phyloP scores from a whole-genome alignment of 164 flowering plant species.

The Pachysandra terminalis region DNA sequence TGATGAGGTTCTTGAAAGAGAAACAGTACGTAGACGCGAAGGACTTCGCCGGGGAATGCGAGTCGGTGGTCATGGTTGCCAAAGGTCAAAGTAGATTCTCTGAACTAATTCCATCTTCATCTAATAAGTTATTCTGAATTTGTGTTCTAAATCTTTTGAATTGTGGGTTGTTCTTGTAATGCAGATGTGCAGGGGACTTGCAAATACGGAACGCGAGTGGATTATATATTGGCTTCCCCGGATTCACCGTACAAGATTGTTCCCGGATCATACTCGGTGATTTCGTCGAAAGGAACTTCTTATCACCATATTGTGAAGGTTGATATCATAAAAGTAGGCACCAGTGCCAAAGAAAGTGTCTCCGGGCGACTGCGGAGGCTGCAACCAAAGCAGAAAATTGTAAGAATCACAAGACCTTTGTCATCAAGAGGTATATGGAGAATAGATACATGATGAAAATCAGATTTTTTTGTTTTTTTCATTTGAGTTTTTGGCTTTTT shows the following conservation, averaged over 20 bases:
- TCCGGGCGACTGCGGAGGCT: conserved; percentile 6
- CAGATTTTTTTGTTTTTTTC: neutral
- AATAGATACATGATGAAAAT: conserved; percentile 8
- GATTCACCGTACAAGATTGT: conserved; percentile 70
- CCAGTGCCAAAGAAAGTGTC: conserved; percentile 9
- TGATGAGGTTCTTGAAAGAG: conserved; percentile 73
- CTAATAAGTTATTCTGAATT: neutral
- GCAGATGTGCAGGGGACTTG: conserved; percentile 97
- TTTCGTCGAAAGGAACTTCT: conserved; percentile 95
- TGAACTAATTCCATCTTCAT: neutral
- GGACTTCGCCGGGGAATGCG: conserved; percentile 86
- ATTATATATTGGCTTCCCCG: conserved; percentile 74
- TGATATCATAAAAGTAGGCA: conserved; percentile 37
- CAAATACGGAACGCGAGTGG: conserved; percentile 93
- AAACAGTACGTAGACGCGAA: conserved; percentile 76
- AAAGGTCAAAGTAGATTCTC: conserved; percentile 78
- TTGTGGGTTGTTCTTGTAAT: conserved; percentile 3
- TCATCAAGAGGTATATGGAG: conserved; percentile 36
- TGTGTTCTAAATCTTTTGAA: neutral
- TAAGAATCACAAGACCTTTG: conserved; percentile 23
- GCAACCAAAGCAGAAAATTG: conserved; percentile 24
- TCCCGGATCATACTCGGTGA: conserved; percentile 85
- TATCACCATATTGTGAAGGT: conserved; percentile 96
- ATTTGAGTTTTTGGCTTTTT: neutral
- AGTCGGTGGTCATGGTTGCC: conserved; percentile 86